Base-by-base conservation (phyloP, 371 early-diverging fungal species). In the Caulochytrium protostelioides region DNA sequence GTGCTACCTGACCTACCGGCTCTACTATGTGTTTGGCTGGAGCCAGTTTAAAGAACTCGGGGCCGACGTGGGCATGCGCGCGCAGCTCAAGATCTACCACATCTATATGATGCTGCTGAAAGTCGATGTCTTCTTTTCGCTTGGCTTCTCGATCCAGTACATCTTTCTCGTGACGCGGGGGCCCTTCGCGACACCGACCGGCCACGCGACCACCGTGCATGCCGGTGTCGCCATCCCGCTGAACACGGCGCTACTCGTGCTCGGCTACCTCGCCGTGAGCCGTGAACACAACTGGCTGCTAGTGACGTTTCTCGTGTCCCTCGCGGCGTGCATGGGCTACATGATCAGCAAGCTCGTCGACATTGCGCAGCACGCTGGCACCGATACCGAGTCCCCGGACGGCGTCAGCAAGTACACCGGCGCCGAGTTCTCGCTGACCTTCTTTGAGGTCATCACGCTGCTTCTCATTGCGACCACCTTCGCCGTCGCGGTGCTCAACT, bases 21-120 rank as follows among this genome's bases (percentile, higher is more conserved):
- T 63, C 30, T 53, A 59, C 42, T 32, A 43, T 7, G 40, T 59
- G 7, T 63, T 63, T 52, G 64, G 64, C 13, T 63, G 64, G 64
- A 46, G 37, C 14, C 46, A 55, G 7, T 63, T 57, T 38, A 63
- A 63, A 42, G 50, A 57, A 27, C 38, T 63, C 22, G 64, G 64
- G 8, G 64, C 64, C 2, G 64, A 63, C 35, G 43, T 63, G 14
- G 31, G 34, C 12, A 50, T 58, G 2, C 34, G 47, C 29, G 43
- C 55, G 55, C 39, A 47, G 62, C 48, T 64, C 24, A 50, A 35
- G 30, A 10, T 54, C 21, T 58, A 55, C 47, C 59, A 64, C 39
- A 41, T 64, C 37, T 57, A 54, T 47, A 38, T 64, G 41, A 35
- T 60, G 46, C 43, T 64, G 14, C 46, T 64, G 22, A 64, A 64